Percentiles rank a stretch among this genome's conserved stretches.
Evolutionary conservation across 768 basidiomycete species (phyloP).

Genomic region (Lactarius psammicola): DNA sequence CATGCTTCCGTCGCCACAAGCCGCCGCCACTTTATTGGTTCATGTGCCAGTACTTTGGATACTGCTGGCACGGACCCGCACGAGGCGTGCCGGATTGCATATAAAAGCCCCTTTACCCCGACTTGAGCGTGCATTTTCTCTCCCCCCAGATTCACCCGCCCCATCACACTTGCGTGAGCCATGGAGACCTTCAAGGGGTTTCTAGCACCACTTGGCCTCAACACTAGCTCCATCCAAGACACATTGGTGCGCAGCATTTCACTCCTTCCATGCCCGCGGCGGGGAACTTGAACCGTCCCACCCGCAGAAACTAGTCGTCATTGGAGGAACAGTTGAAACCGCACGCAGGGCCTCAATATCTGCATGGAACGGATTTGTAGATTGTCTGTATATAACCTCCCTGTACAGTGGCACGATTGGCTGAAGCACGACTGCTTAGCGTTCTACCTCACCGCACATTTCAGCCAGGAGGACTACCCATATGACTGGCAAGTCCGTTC

Average conservation of each 20-base stretch:
- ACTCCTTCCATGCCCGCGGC: neutral
- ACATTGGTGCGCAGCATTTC: conserved; percentile 55
- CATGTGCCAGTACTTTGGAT: neutral
- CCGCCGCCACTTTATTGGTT: conserved; percentile 3
- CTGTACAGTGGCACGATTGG: neutral
- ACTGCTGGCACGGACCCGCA: conserved; percentile 18
- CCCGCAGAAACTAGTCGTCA: conserved; percentile 84
- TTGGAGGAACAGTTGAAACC: conserved; percentile 86
- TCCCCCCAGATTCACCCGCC: conserved; percentile 25
- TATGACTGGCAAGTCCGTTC: conserved; percentile 65
- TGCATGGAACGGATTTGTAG: conserved; percentile 88
- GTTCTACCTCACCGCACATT: conserved; percentile 88
- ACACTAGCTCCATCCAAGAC: conserved; percentile 70
- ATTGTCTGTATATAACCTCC: conserved; percentile 52
- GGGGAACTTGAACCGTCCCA: conserved; percentile 7
- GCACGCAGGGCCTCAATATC: conserved; percentile 77
- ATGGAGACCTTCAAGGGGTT: conserved; percentile 76
- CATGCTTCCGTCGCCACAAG: neutral
- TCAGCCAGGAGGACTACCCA: conserved; percentile 83
- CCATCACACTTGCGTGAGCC: conserved; percentile 17
- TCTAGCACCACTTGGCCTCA: conserved; percentile 64
- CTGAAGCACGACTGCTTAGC: conserved; percentile 42
- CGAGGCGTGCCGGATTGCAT: conserved; percentile 28
- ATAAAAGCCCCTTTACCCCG: conserved; percentile 28
- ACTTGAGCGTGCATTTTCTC: conserved; percentile 15